These are phyloP conservation scores for Incumbomyces delicatus DNA, from an alignment of 2,329 filamentous ascomycete genomes.

Conservation along the genomic window DNA sequence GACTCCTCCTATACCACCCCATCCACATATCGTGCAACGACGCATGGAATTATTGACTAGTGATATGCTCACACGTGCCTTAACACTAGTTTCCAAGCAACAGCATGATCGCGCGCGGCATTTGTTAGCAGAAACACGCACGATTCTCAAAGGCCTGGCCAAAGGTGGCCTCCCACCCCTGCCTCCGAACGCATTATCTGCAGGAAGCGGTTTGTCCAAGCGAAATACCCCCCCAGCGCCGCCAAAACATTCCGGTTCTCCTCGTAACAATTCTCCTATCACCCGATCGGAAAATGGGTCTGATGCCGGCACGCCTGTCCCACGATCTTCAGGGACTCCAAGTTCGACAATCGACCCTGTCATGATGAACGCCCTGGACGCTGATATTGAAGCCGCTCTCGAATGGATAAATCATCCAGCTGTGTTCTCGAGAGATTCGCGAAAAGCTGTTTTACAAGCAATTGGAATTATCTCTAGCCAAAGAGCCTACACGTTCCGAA, in stretches of 20 bases:
- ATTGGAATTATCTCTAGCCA: constrained; percentile 96
- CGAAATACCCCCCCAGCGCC: constrained; percentile 30
- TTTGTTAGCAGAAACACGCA: constrained; percentile 82
- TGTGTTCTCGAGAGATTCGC: constrained; percentile 84
- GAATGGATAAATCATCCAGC: constrained; percentile 98
- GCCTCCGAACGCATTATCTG: constrained; percentile 42
- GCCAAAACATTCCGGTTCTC: constrained; percentile 28
- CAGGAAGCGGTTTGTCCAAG: constrained; percentile 30
- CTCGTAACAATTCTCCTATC: constrained; percentile 18
- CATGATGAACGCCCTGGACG: constrained; percentile 78
- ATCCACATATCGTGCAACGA: constrained; percentile 87
- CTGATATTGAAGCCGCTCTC: constrained; percentile 77
- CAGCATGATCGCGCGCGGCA: constrained; percentile 93
- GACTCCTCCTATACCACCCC: constrained; percentile 84
- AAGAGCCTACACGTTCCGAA: constrained; percentile 85
- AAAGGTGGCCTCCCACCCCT: constrained; percentile 91
- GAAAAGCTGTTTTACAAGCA: constrained; percentile 90
- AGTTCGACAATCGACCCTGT: constrained; percentile 54
- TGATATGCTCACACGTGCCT: constrained; percentile 88
- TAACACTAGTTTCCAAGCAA: constrained; percentile 80
- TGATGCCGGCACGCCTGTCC: constrained; percentile 32
- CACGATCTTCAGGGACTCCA: constrained; percentile 37
- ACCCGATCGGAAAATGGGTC: constrained; percentile 27
- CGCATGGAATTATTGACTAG: constrained; percentile 97
- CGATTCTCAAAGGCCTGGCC: constrained; percentile 88